A percentile compares a stretch with the other conserved stretches of the same genome.
Conservation (phyloP, 441 rosid genomes). For the Theobroma grandiflorum region DNA sequence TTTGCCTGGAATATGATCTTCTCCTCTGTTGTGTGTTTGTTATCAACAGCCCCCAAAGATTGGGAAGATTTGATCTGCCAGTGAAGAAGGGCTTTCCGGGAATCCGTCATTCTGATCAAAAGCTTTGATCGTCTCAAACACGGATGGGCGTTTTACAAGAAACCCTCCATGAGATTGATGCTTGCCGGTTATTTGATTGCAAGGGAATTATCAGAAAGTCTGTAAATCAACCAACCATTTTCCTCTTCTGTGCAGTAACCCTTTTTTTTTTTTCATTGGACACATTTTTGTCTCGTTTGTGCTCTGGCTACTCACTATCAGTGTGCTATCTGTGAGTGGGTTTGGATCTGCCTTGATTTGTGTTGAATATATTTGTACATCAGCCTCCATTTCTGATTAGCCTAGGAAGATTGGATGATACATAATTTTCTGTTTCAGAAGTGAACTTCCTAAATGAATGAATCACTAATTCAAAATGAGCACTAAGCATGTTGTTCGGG, state of each 20-base stretch:
- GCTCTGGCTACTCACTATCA: slow-evolving; percentile 4
- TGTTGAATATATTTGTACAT: slow-evolving; percentile 33
- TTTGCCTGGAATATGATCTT: slow-evolving; percentile 15
- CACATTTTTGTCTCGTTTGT: slow-evolving; percentile 17
- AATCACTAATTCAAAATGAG: neutral
- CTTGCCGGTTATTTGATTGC: slow-evolving; percentile 26
- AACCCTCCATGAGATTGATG: slow-evolving; percentile 9
- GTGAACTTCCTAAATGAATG: neutral
- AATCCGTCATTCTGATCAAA: slow-evolving; percentile 18
- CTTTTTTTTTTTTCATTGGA: slow-evolving; percentile 21
- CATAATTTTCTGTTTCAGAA: neutral
- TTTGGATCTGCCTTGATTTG: slow-evolving; percentile 22
- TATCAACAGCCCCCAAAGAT: slow-evolving; percentile 60
- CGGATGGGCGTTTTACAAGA: neutral
- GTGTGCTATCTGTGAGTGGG: slow-evolving; percentile 14
- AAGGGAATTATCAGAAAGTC: neutral
- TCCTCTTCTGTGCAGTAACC: slow-evolving; percentile 30
- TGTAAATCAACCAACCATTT: slow-evolving; percentile 28
- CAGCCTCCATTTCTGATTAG: slow-evolving; percentile 16
- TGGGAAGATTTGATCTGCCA: slow-evolving; percentile 47
- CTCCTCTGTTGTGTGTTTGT: slow-evolving; percentile 12
- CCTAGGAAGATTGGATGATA: slow-evolving; percentile 1
- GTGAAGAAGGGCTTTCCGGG: slow-evolving; percentile 13
- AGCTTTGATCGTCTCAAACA: slow-evolving; percentile 9
- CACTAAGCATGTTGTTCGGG: no score